Evolutionary conservation across 352 stramenopile species (phyloP).

Genomic region (Globisporangium paroecandrum): DNA sequence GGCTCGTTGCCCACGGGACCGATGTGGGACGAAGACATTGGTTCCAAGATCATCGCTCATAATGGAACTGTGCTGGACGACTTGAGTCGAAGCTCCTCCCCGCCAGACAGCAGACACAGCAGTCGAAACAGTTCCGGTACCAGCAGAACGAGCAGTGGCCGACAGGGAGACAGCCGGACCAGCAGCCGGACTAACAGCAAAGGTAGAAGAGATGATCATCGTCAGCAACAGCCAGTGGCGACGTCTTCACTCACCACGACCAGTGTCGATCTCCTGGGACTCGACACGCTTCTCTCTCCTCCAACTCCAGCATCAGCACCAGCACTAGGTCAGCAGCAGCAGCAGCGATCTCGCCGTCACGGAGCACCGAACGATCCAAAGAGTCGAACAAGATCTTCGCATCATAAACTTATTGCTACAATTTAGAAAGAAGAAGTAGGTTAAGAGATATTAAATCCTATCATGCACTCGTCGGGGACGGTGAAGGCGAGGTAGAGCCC

Average conservation of each 20-base stretch:
- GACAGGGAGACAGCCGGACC: background rate
- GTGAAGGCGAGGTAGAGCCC: background rate
- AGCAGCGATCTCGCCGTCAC: background rate
- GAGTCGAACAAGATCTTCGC: background rate
- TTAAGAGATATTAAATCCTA: background rate
- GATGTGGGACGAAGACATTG: conserved; percentile 31
- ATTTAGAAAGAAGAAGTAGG: conserved; percentile 11
- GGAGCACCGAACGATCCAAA: background rate
- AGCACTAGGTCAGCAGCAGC: background rate
- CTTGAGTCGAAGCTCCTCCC: background rate
- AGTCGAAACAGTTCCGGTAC: background rate
- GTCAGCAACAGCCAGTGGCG: background rate
- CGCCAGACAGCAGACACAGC: background rate
- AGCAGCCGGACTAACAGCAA: background rate
- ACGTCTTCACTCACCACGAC: background rate
- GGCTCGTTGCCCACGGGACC: conserved; percentile 22
- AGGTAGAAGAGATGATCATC: background rate
- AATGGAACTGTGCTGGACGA: conserved; percentile 26
- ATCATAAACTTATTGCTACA: conserved; percentile 17
- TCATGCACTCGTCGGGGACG: background rate
- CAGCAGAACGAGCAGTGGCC: background rate
- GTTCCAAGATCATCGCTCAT: conserved; percentile 45
- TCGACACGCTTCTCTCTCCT: conserved; percentile 19
- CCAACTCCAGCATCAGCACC: background rate
- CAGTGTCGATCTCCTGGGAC: conserved; percentile 30